phyloP scores from a whole-genome alignment of 495 filamentous ascomycete species.

The Penicillium parvum region DNA sequence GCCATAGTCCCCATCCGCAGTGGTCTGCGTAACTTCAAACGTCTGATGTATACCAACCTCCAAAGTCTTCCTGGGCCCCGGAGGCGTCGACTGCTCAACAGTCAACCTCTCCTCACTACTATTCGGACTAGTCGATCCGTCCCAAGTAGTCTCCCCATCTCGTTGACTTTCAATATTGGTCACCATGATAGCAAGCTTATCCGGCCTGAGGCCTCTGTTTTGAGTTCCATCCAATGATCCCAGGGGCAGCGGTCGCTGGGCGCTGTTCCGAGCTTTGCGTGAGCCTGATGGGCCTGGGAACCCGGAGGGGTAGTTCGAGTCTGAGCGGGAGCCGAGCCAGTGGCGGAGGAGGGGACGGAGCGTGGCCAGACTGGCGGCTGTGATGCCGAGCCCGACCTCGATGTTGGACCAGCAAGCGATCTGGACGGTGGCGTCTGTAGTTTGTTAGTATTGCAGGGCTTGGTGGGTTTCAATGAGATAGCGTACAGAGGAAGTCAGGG shows the following conservation, averaged over 20 bases:
- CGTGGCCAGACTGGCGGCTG: constrained; percentile 44
- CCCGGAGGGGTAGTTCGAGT: constrained; percentile 18
- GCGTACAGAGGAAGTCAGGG: constrained; percentile 40
- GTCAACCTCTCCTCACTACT: constrained; percentile 37
- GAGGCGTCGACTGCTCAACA: constrained; percentile 7
- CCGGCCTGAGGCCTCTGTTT: constrained; percentile 28
- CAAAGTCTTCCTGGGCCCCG: constrained; percentile 10
- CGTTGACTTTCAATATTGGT: constrained; percentile 37
- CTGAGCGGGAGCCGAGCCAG: constrained; percentile 25
- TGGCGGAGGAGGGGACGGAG: constrained; percentile 44
- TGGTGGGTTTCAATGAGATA: background rate
- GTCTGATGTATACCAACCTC: constrained; percentile 33
- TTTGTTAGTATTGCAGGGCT: constrained; percentile 2
- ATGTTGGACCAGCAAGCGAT: constrained; percentile 44
- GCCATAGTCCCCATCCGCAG: constrained; percentile 10
- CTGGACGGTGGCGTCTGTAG: constrained; percentile 34
- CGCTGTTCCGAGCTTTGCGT: constrained; percentile 13
- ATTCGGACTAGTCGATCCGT: constrained; percentile 15
- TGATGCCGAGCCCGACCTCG: constrained; percentile 44
- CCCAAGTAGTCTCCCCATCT: constrained; percentile 21
- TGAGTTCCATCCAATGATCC: constrained; percentile 27
- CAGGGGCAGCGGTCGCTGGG: constrained; percentile 22
- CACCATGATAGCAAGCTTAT: constrained; percentile 37
- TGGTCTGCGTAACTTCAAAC: constrained; percentile 35
- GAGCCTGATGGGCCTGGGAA: constrained; percentile 25